Evolutionary conservation across 148 eudicot species (phyloP).

Genomic region (Chenopodium quinoa): DNA sequence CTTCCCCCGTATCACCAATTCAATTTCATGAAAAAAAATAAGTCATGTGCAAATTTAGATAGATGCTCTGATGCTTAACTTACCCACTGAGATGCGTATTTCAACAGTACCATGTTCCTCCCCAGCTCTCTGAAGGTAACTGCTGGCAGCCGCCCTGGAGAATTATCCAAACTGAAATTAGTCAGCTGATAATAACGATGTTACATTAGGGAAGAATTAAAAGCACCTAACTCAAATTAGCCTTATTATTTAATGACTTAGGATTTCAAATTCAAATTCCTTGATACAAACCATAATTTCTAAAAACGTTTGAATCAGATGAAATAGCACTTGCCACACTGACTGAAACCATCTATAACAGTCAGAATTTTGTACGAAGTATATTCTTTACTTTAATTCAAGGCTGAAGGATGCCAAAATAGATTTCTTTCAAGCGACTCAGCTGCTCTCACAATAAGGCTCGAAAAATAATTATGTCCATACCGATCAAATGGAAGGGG

Average conservation of each 20-base stretch:
- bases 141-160: constrained; percentile 73
- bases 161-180: neutral
- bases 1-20: neutral
- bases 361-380: neutral
- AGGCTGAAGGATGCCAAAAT: neutral
- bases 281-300: neutral
- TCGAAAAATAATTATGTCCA: neutral
- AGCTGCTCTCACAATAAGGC: neutral
- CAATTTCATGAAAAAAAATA: neutral
- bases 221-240: too few species aligned
- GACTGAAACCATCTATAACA: neutral
- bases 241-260: too few species aligned
- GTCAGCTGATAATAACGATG: neutral
- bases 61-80: constrained; percentile 16
- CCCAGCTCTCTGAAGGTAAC: constrained; percentile 67
- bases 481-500: constrained; percentile 91
- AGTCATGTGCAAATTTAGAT: neutral
- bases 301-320: neutral
- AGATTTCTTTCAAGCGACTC: too few species aligned
- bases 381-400: neutral
- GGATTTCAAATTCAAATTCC: neutral
- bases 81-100: constrained; percentile 77
- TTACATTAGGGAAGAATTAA: too few species aligned
- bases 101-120: constrained; percentile 84
- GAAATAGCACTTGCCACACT: neutral